phyloP scores from a whole-genome alignment of 2,329 filamentous ascomycete species.

The Alternaria alternata region DNA sequence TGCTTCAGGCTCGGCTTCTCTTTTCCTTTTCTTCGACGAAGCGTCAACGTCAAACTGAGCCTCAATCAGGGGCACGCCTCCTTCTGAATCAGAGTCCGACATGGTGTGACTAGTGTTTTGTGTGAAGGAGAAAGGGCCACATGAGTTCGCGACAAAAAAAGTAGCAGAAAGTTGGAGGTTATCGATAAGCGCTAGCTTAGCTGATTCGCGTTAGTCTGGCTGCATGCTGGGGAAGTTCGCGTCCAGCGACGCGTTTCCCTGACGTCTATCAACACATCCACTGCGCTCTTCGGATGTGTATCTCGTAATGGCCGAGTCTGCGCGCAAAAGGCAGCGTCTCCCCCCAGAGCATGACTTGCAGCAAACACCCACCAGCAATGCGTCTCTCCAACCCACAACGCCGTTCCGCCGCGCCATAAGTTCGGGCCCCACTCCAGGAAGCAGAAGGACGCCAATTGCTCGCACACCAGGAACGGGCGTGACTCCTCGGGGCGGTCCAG shows the following conservation, averaged over 20 bases:
- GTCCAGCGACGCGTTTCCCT: conserved; percentile 31
- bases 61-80: conserved; percentile 56
- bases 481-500: conserved; percentile 46
- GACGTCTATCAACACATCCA: conserved; percentile 32
- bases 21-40: conserved; percentile 55
- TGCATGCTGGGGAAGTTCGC: conserved; percentile 21
- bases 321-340: conserved; percentile 46
- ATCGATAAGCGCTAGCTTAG: conserved; percentile 40
- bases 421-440: conserved; percentile 44
- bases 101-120: conserved; percentile 45
- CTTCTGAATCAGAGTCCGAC: conserved; percentile 56
- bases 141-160: conserved; percentile 30
- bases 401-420: conserved; percentile 48
- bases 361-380: conserved; percentile 33
- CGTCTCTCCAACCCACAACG: conserved; percentile 36
- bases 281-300: conserved; percentile 14
- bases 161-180: conserved; percentile 29
- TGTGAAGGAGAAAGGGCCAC: conserved; percentile 26
- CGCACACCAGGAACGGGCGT: conserved; percentile 48
- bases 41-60: conserved; percentile 46
- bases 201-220: conserved; percentile 6
- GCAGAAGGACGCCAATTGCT: conserved; percentile 41
- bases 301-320: conserved; percentile 47
- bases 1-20: conserved; percentile 41
- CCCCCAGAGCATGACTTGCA: conserved; percentile 42